Conservation (phyloP, 345 rosid species). For the Murraya koenigii region DNA sequence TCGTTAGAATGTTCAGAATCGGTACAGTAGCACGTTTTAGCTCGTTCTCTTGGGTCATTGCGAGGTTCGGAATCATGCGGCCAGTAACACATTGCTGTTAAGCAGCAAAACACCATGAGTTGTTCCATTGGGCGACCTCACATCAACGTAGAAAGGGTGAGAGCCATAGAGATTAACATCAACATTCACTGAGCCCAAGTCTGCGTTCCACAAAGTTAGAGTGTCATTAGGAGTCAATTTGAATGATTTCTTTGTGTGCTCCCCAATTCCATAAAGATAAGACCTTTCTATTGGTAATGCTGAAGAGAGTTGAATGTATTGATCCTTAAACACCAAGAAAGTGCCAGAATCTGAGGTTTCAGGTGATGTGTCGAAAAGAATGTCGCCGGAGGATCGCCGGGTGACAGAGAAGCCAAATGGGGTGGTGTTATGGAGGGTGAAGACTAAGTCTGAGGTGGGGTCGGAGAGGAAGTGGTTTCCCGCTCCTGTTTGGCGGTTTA, state of each 20-base stretch:
- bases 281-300: neutral
- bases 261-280: conserved; percentile 2
- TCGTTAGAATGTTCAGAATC: too few species aligned
- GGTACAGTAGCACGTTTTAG: too few species aligned
- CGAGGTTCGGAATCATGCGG: too few species aligned
- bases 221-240: neutral
- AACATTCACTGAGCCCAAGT: neutral
- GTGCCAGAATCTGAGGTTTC: neutral
- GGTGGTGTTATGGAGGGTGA: neutral
- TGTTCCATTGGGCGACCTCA: neutral
- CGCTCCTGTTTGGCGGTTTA: neutral
- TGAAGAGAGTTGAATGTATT: conserved; percentile 7
- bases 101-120: conserved; percentile 9
- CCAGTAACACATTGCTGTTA: too few species aligned
- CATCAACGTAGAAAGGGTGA: conserved; percentile 6
- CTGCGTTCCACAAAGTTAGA: conserved; percentile 5
- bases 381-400: neutral
- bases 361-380: conserved; percentile 3
- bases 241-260: conserved; percentile 4
- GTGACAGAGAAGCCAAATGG: conserved; percentile 2
- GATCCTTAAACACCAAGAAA: conserved; percentile 3
- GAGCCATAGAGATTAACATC: conserved; percentile 10
- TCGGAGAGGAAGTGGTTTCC: neutral
- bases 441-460: conserved; percentile 2
- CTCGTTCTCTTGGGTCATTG: too few species aligned